A percentile compares a stretch with the other conserved stretches of the same genome.
phyloP scores from a whole-genome alignment of 441 rosid species.

The Viola pubescens region DNA sequence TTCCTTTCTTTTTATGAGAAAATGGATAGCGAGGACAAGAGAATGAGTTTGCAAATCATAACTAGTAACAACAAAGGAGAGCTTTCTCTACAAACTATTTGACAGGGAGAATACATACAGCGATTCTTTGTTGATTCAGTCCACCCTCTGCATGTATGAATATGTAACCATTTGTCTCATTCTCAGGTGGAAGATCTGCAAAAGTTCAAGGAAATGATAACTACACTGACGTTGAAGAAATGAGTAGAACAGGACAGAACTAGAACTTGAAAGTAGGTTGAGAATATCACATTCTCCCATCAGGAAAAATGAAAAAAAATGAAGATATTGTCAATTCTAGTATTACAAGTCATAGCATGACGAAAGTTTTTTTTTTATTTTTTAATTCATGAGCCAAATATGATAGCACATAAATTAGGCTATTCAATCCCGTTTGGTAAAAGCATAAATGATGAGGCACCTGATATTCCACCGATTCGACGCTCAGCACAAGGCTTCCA shows the following conservation, averaged over 20 bases:
- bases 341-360: no score
- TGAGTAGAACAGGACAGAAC: neutral
- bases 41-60: neutral
- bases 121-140: constrained; percentile 94
- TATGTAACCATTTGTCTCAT: constrained; percentile 90
- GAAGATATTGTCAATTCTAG: no score
- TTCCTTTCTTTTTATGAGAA: neutral
- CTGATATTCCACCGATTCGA: constrained; percentile 65
- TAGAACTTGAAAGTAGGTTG: constrained; percentile 3
- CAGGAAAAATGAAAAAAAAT: neutral
- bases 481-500: constrained; percentile 99
- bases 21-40: neutral
- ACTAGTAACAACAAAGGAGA: neutral
- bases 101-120: constrained; percentile 48
- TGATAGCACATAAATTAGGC: no score
- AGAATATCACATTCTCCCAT: neutral
- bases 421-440: no score
- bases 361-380: no score
- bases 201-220: constrained; percentile 15
- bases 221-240: neutral
- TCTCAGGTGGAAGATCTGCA: constrained; percentile 86
- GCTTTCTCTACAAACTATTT: constrained; percentile 13
- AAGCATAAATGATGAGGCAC: constrained; percentile 21
- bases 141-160: constrained; percentile 99
- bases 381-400: no score